phyloP scores from a whole-genome alignment of 306 rosid genomes.

The Trifolium dubium region DNA sequence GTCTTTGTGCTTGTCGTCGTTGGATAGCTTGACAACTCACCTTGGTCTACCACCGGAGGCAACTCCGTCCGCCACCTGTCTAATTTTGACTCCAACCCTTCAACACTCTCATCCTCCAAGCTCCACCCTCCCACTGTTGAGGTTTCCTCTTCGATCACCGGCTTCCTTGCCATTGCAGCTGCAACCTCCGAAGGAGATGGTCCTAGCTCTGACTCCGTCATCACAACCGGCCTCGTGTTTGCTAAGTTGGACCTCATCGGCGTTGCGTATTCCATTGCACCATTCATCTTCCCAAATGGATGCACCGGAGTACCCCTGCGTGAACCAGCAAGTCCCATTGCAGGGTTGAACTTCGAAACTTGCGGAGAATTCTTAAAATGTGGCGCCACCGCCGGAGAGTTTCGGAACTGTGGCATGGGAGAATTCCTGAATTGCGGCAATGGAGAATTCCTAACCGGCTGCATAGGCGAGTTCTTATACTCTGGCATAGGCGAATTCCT shows the following conservation, averaged over 20 bases:
- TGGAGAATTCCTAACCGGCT: conserved; percentile 21
- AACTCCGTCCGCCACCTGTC: conserved; percentile 83
- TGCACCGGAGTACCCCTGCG: conserved; percentile 42
- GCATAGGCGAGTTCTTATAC: conserved; percentile 9
- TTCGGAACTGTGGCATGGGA: conserved; percentile 30
- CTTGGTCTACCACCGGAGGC: conserved; percentile 70
- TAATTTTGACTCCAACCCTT: conserved; percentile 73
- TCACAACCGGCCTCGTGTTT: conserved; percentile 20
- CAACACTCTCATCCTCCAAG: conserved; percentile 70
- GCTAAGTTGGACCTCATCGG: conserved; percentile 62
- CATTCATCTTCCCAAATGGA: conserved; percentile 29
- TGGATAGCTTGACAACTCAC: conserved; percentile 55
- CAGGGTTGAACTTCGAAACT: conserved; percentile 36
- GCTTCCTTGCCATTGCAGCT: conserved; percentile 57
- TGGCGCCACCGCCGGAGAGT: conserved; percentile 8
- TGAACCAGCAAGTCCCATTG: conserved; percentile 26
- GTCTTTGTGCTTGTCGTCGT: conserved; percentile 29
- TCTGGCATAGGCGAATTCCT: neutral
- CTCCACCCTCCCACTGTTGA: conserved; percentile 72
- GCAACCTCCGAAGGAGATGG: conserved; percentile 95
- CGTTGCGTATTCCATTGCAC: conserved; percentile 52
- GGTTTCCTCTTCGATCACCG: conserved; percentile 51
- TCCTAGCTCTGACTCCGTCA: conserved; percentile 85
- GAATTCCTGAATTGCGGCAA: conserved; percentile 24
- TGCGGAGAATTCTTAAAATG: conserved; percentile 34